Percentiles rank a stretch among this genome's conserved stretches.
Evolutionary conservation across 2,329 filamentous ascomycete genomes (phyloP).

Genomic region (Colletotrichum horii): DNA sequence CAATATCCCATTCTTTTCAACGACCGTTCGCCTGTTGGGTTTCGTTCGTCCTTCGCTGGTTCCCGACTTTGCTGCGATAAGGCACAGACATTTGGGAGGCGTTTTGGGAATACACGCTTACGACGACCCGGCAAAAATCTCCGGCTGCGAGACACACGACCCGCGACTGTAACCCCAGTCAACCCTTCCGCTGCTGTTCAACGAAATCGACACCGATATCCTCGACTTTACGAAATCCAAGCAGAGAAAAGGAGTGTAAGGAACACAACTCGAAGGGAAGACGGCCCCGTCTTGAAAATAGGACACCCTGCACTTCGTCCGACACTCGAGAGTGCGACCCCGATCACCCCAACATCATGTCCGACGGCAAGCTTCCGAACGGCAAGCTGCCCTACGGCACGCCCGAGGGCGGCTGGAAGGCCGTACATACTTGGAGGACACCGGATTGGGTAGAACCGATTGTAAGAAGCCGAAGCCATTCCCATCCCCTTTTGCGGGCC

Average conservation of each 20-base stretch:
- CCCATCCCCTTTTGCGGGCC: background rate
- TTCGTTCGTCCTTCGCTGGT: background rate
- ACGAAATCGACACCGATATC: background rate
- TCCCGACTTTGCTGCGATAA: background rate
- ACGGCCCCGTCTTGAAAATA: background rate
- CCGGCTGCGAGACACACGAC: background rate
- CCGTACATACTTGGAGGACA: slow-evolving; percentile 30
- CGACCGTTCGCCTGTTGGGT: background rate
- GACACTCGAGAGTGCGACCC: background rate
- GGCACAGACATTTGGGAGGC: background rate
- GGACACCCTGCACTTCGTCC: background rate
- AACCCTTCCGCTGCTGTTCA: background rate
- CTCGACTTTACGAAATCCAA: background rate
- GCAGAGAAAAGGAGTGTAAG: background rate
- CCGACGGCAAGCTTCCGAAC: slow-evolving; percentile 12
- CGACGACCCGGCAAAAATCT: background rate
- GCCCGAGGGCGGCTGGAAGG: slow-evolving; percentile 29
- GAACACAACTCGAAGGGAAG: background rate
- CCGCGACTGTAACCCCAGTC: background rate
- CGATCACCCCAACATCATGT: background rate
- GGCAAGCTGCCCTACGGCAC: slow-evolving; percentile 16
- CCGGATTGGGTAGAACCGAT: slow-evolving; percentile 39
- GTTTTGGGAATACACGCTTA: background rate
- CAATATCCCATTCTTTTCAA: background rate
- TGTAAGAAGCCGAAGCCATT: slow-evolving; percentile 25